Base-by-base conservation (phyloP, 2,329 filamentous ascomycete species). In the Pestalotiopsis sp. region DNA sequence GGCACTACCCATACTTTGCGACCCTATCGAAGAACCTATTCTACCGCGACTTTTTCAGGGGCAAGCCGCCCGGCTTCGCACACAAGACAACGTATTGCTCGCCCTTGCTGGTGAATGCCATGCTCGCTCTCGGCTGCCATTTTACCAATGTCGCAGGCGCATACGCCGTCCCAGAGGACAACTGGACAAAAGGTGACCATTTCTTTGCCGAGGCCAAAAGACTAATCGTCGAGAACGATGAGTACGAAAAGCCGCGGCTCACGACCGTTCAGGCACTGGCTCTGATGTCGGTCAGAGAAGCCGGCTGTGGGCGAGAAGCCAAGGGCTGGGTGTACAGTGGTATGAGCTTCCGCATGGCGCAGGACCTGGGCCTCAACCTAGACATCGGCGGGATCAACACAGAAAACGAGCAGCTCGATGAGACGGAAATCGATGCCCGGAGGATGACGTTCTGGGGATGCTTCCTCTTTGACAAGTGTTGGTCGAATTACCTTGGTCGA, bases 251-350 rank as follows among this genome's bases (percentile, higher is more conserved):
- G 73, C 93, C 96, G 1, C 90, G 90, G 65, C 84, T 98, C 67
- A 93, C 94, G 5, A 98, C 95, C 0, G 94, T 98, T 0, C 96
- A 99, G 81, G 96, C 96, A 0, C 83, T 98, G 67, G 95, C 94
- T 0, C 84, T 98, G 71, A 98, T 99, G 95, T 98, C 95, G 7
- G 95, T 98, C 0, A 88, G 96, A 70, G 96, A 99, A 82, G 96
- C 95, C 2, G 96, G 96, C 1, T 98, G 95, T 78, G 95, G 93
- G 0, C 88, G 95, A 57, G 96, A 98, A 81, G 94, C 94, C 52
- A 97, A 96, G 80, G 96, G 96, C 1, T 99, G 96, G 96, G 94
- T 98, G 3, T 98, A 98, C 80, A 97, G 94, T 75, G 95, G 96
- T 64, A 98, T 99, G 93, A 96, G 93, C 75, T 98, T 99, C 78